Base-by-base conservation (phyloP, 2,329 filamentous ascomycete species). In the Graphiopsis chlorocephala region DNA sequence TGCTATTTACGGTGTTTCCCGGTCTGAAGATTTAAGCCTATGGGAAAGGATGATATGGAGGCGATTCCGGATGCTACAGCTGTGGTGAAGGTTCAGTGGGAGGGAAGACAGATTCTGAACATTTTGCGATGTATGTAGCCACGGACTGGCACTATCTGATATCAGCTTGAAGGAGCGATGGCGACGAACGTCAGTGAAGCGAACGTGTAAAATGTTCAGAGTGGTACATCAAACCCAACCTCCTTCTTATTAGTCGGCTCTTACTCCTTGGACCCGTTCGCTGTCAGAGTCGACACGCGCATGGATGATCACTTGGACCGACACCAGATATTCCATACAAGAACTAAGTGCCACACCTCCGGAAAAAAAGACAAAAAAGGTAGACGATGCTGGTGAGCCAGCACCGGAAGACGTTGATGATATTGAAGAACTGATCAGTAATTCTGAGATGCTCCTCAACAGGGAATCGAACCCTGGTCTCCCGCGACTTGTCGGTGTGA, bases 391-490 rank as follows among this genome's bases (percentile, higher is more conserved):
- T 58, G 55, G 55, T 58, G 15, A 58, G 55, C 55, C 55, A 58
- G 35, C 55, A 58, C 55, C 55, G 55, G 55, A 58, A 58, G 55
- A 58, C 55, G 15, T 58, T 12, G 20, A 15, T 25, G 31, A 25
- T 20, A 45, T 42, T 31, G 29, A 58, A 58, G 33, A 58, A 33
- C 29, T 58, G 55, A n/a, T 58, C 55, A 58, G 8, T 4, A 29
- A 26, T 58, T 33, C 4, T 61, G 45, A 61, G 38, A 31, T 61
- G 35, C 58, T 61, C 58, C 58, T 47, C 58, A 61, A 61, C 58
- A 61, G 58, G 58, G 58, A 61, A 61, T 61, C 58, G 58, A 61
- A 61, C 58, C 58, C 58, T 61, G 58, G 58, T 61, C 58, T 61
- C 58, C 58, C 58, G 58, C 58, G 59, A 33, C 59, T 61, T 61